Conservation (phyloP, 2,329 filamentous ascomycete genomes). For the Didymella segeticola region DNA sequence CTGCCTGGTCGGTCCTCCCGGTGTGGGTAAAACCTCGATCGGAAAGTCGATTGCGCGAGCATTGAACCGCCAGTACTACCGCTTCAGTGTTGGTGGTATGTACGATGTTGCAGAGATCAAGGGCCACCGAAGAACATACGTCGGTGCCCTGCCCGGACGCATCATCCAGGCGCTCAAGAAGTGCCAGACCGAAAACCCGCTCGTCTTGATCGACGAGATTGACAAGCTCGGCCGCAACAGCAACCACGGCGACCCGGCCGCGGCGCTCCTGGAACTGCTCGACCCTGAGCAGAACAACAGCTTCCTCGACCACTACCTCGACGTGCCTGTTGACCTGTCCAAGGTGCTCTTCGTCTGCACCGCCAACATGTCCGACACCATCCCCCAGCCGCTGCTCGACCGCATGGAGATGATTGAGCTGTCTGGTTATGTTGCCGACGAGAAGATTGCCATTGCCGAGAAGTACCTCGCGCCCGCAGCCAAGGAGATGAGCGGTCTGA, state of each 20-base stretch:
- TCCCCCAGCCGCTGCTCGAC: conserved; percentile 89
- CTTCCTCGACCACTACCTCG: conserved; percentile 98
- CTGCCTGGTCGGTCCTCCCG: conserved; percentile 95
- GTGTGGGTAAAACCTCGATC: conserved; percentile 98
- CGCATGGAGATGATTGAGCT: conserved; percentile 98
- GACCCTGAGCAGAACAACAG: conserved; percentile 98
- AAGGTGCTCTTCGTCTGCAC: conserved; percentile 99
- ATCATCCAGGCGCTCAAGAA: conserved; percentile 99
- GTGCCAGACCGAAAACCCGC: conserved; percentile 96
- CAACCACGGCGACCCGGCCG: conserved; percentile 88
- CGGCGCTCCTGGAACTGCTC: conserved; percentile 88
- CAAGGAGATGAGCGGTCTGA: conserved; percentile 90
- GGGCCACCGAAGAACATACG: conserved; percentile 93
- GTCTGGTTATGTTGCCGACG: conserved; percentile 94
- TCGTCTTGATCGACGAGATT: conserved; percentile 95
- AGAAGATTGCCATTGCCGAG: conserved; percentile 98
- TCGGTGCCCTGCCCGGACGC: conserved; percentile 90
- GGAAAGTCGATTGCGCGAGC: conserved; percentile 97
- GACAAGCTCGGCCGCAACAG: conserved; percentile 98
- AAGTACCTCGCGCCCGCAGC: conserved; percentile 90
- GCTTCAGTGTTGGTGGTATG: conserved; percentile 95
- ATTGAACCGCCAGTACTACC: conserved; percentile 94
- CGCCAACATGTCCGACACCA: conserved; percentile 98
- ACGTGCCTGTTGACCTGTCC: conserved; percentile 94
- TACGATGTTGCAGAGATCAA: conserved; percentile 99